These are phyloP conservation scores for Schizochytrium sp. DNA, from an alignment of 108 stramenopile species.

Conservation along the genomic window DNA sequence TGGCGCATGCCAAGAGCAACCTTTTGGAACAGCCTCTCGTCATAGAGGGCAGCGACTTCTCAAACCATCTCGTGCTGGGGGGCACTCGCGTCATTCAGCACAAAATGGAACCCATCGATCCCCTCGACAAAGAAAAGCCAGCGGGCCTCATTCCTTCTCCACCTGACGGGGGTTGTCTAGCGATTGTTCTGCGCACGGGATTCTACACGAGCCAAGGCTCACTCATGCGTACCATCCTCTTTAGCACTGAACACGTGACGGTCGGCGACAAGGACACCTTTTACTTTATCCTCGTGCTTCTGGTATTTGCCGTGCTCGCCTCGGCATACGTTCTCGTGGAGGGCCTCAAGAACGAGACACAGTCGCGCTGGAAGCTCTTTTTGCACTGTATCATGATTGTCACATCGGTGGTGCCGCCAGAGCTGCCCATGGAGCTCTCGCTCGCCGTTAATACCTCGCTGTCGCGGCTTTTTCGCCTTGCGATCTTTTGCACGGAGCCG, in stretches of 20 bases:
- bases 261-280: constrained; percentile 76
- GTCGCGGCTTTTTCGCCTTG: constrained; percentile 55
- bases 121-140: constrained; percentile 25
- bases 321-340: constrained; percentile 67
- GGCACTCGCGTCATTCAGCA: background rate
- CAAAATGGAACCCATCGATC: background rate
- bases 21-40: background rate
- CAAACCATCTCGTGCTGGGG: constrained; percentile 40
- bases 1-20: constrained; percentile 2
- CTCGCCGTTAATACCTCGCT: constrained; percentile 88
- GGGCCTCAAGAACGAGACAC: constrained; percentile 62
- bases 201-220: constrained; percentile 86
- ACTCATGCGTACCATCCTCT: constrained; percentile 84
- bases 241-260: constrained; percentile 50
- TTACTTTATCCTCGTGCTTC: constrained; percentile 69
- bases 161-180: constrained; percentile 70
- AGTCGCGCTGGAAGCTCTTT: constrained; percentile 69
- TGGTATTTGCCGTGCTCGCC: constrained; percentile 73
- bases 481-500: constrained; percentile 88
- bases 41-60: background rate
- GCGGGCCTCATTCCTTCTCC: constrained; percentile 46
- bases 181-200: constrained; percentile 79
- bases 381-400: constrained; percentile 93
- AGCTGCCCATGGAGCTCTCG: constrained; percentile 90
- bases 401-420: constrained; percentile 87